Conservation (phyloP, 306 rosid species). For the Prunus dulcis region DNA sequence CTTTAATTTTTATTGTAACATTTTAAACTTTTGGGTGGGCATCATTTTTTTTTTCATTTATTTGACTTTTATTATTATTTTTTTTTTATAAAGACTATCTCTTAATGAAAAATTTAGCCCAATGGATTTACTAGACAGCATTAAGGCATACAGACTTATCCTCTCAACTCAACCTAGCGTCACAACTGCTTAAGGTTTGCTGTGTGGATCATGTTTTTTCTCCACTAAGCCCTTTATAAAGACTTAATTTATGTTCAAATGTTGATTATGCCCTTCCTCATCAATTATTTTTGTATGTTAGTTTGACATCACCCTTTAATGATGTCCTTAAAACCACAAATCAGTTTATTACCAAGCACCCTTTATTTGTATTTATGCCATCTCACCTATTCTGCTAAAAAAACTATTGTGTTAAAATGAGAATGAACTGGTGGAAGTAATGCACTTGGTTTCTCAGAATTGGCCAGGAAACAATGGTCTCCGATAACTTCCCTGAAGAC, state of each 20-base stretch:
- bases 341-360: neutral
- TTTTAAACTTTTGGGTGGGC: neutral
- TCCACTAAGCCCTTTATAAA: neutral
- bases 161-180: neutral
- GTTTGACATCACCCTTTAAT: neutral
- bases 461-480: conserved; percentile 82
- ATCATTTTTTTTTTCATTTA: neutral
- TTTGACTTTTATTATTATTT: neutral
- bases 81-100: neutral
- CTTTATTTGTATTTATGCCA: neutral
- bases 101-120: neutral
- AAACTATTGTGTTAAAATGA: neutral
- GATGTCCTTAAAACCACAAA: neutral
- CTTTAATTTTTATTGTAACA: neutral
- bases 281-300: neutral
- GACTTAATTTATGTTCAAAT: neutral
- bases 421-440: conserved; percentile 19
- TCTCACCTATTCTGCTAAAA: conserved; percentile 1
- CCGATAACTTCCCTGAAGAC: conserved; percentile 73
- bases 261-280: conserved; percentile 8
- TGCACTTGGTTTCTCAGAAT: conserved; percentile 49
- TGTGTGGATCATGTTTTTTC: neutral
- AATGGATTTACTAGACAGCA: neutral
- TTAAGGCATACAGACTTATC: neutral
- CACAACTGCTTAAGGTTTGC: neutral